Evolutionary conservation across 371 early-diverging fungal species (phyloP), one percentile per base, ranked within the genome.

Genomic region (Syncephalastrum contaminatum): DNA sequence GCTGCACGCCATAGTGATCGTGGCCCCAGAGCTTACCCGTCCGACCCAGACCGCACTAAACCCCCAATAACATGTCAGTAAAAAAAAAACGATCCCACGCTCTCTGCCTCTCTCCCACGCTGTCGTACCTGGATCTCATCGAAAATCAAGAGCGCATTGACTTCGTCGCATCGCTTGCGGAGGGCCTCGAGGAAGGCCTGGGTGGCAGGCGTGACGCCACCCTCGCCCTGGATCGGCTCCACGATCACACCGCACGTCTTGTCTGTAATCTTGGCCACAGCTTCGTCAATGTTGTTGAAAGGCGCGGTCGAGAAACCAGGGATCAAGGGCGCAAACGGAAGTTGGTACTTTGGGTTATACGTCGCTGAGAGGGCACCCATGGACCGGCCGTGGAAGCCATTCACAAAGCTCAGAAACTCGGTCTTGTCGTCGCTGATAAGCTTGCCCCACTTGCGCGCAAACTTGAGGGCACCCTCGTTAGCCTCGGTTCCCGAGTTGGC

Each of bases 161-260:
- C 85, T 51, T 92, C 84, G 63, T 91, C 81, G 68, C 96, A 95
- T 16, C 85, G 78, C 36, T 81, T 66, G 39, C 95, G 84, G 42
- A 96, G 57, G 6, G 86, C 84, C 48, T 80, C 65, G 59, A 97
- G 64, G 60, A 95, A 97, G 39, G 84, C 89, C 2, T 69, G 63
- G 0, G 69, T 73, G 0, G 92, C 92, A 21, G 76, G 60, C 59
- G 83, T 81, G 51, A 97, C 79, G 54, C 98, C 97, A 51, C 96
- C 98, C 69, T 98, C 97, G 39, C 98, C 98, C 69, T 97, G 97
- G 55, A 98, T 81, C 3, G 96, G 96, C 75, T 98, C 97, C 14
- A 97, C 83, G 57, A 98, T 93, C 3, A 98, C 96, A 36, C 86
- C 96, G 64, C 94, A 93, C 0, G 90, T 90, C 39, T 86, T 83